These are phyloP conservation scores for Ustilago nuda DNA, from an alignment of 1,284 basidiomycete species.

Conservation along the genomic window DNA sequence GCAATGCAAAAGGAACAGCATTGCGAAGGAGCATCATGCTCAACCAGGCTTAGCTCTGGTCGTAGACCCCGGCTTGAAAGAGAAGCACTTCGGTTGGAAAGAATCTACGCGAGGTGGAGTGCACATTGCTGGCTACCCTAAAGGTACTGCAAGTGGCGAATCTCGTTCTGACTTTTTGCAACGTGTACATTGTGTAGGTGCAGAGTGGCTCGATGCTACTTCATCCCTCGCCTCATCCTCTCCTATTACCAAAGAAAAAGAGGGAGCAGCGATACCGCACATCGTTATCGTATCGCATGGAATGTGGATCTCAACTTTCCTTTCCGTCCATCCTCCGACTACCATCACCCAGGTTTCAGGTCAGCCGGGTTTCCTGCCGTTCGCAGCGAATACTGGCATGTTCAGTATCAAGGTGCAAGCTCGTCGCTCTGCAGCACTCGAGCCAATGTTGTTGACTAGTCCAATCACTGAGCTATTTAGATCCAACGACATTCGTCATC, in stretches of 20 bases:
- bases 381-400: slow-evolving; percentile 57
- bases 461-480: slow-evolving; percentile 30
- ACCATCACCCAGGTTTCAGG: slow-evolving; percentile 23
- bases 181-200: slow-evolving; percentile 27
- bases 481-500: slow-evolving; percentile 38
- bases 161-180: slow-evolving; percentile 23
- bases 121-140: slow-evolving; percentile 44
- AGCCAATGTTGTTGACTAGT: background rate
- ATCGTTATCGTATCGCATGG: slow-evolving; percentile 63
- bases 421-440: background rate
- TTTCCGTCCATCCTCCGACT: slow-evolving; percentile 43
- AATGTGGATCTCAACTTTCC: slow-evolving; percentile 62
- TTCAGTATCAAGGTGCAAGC: slow-evolving; percentile 46
- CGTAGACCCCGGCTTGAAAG: slow-evolving; percentile 34
- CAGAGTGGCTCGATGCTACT: slow-evolving; percentile 35
- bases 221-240: background rate
- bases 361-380: slow-evolving; percentile 37
- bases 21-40: background rate
- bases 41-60: slow-evolving; percentile 12
- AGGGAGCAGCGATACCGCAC: slow-evolving; percentile 28
- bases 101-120: slow-evolving; percentile 53
- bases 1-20: background rate
- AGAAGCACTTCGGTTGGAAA: slow-evolving; percentile 55
- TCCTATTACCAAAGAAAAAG: background rate
- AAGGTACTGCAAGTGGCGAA: slow-evolving; percentile 36